phyloP scores from a whole-genome alignment of 2,329 filamentous ascomycete species.

The Corynespora cassiicola region DNA sequence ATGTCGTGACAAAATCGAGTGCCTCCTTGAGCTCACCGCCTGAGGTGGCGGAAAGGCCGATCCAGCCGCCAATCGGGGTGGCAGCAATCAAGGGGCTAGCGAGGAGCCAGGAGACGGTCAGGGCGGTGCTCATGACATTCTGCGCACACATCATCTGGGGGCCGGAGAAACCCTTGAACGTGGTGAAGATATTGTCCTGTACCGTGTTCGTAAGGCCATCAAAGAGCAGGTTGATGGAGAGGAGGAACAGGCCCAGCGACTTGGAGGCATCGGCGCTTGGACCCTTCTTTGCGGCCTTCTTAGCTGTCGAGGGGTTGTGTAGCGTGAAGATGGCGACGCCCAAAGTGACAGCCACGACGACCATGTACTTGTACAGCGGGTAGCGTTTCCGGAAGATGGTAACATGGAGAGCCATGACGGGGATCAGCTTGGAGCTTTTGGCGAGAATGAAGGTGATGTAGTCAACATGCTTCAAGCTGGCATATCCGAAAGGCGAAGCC shows the following conservation, averaged over 20 bases:
- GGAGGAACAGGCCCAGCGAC: constrained; percentile 80
- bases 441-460: constrained; percentile 98
- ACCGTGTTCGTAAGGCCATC: constrained; percentile 96
- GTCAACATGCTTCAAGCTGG: constrained; percentile 90
- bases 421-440: constrained; percentile 98
- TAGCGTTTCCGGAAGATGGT: constrained; percentile 89
- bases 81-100: constrained; percentile 80
- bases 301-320: constrained; percentile 64
- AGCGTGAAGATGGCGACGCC: constrained; percentile 96
- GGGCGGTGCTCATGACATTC: constrained; percentile 81
- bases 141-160: constrained; percentile 99
- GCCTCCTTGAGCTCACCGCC: constrained; percentile 81
- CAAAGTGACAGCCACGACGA: constrained; percentile 87
- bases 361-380: constrained; percentile 94
- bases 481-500: constrained; percentile 95
- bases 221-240: constrained; percentile 89
- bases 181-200: constrained; percentile 88
- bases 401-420: constrained; percentile 96
- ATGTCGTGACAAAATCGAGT: constrained; percentile 76
- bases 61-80: constrained; percentile 53
- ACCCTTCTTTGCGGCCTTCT: constrained; percentile 45
- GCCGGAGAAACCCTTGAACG: constrained; percentile 80
- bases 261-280: constrained; percentile 70
- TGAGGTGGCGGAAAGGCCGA: constrained; percentile 51
- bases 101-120: constrained; percentile 79